These are phyloP conservation scores for Arthrobotrys conoides DNA, from an alignment of 2,329 filamentous ascomycete species.

Conservation along the genomic window DNA sequence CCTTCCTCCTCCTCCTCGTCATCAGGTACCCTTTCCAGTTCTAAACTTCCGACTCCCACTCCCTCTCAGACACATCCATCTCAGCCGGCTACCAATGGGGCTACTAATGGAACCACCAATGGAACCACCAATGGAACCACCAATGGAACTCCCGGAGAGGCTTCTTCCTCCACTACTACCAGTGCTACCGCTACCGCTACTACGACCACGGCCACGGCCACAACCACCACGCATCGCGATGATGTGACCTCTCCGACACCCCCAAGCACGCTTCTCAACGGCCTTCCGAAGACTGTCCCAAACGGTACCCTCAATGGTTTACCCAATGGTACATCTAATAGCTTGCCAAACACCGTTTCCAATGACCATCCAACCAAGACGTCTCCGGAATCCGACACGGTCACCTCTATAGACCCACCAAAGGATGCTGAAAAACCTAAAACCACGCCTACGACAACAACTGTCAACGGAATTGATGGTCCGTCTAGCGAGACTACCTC, in stretches of 20 bases:
- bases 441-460: background rate
- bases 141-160: constrained; percentile 32
- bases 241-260: constrained; percentile 17
- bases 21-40: constrained; percentile 24
- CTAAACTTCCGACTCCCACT: constrained; percentile 55
- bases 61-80: constrained; percentile 22
- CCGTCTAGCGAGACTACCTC: constrained; percentile 15
- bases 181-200: constrained; percentile 27
- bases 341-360: background rate
- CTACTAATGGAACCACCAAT: too few relatives aligned
- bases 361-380: constrained; percentile 24
- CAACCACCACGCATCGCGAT: constrained; percentile 23
- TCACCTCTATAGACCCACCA: background rate
- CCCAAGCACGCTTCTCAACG: background rate
- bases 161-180: background rate
- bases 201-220: too few relatives aligned
- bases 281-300: background rate
- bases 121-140: constrained; percentile 17
- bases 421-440: constrained; percentile 29
- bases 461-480: constrained; percentile 31
- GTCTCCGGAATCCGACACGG: background rate
- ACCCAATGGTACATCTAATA: background rate
- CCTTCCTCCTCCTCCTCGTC: constrained; percentile 32
- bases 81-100: constrained; percentile 25
- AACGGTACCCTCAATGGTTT: constrained; percentile 3